A percentile compares a stretch with the other conserved stretches of the same genome.
Evolutionary conservation across 2,329 filamentous ascomycete species (phyloP).

Genomic region (Pleoardoris graminearum): DNA sequence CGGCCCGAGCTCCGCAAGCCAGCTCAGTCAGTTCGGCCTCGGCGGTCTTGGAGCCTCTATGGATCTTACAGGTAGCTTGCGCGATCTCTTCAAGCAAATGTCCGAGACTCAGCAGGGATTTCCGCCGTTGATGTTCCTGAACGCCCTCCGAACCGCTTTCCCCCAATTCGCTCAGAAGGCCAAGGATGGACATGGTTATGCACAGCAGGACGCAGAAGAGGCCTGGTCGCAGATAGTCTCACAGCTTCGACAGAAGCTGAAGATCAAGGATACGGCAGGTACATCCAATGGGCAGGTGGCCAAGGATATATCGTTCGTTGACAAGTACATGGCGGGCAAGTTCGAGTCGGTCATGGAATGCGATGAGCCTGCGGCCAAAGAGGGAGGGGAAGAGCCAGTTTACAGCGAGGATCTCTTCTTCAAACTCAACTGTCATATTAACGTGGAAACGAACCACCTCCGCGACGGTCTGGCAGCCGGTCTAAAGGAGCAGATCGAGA

Average conservation of each 20-base stretch:
- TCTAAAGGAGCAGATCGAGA: constrained; percentile 87
- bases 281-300: constrained; percentile 40
- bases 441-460: constrained; percentile 82
- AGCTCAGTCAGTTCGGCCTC: constrained; percentile 57
- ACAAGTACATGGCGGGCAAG: constrained; percentile 85
- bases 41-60: constrained; percentile 62
- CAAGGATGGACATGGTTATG: constrained; percentile 79
- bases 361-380: constrained; percentile 76
- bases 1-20: constrained; percentile 38
- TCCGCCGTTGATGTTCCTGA: constrained; percentile 79
- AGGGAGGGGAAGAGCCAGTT: constrained; percentile 71
- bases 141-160: constrained; percentile 74
- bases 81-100: constrained; percentile 88
- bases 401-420: constrained; percentile 75
- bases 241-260: constrained; percentile 77
- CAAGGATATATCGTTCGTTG: constrained; percentile 71
- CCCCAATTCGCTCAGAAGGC: constrained; percentile 93
- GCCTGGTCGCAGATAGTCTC: constrained; percentile 95
- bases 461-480: constrained; percentile 83
- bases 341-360: constrained; percentile 80
- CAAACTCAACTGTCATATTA: constrained; percentile 97
- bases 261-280: constrained; percentile 58
- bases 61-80: constrained; percentile 76
- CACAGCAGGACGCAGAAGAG: constrained; percentile 98
- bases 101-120: constrained; percentile 85